phyloP scores from a whole-genome alignment of 345 rosid genomes.

The Physaria fendleri region DNA sequence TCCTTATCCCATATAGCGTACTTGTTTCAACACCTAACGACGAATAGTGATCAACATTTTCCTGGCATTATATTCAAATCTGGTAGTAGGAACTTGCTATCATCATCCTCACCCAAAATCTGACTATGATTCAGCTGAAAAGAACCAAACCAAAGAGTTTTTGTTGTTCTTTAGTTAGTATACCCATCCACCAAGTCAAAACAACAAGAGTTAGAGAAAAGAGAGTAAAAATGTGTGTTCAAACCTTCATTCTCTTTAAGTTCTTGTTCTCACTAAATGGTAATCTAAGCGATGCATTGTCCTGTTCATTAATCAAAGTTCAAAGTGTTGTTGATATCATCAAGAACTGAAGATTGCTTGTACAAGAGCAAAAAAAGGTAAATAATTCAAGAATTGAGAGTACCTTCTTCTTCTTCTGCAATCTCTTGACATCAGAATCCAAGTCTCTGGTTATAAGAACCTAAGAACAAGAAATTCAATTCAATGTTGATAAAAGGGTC shows the following conservation, averaged over 20 bases:
- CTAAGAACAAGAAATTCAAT: conserved; percentile 30
- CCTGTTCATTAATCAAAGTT: conserved; percentile 37
- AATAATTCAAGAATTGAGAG: neutral
- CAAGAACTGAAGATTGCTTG: neutral
- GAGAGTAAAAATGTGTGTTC: neutral
- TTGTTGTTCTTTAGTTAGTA: neutral
- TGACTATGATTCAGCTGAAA: conserved; percentile 1
- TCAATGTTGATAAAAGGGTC: conserved; percentile 2
- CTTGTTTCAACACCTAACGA: conserved; percentile 24
- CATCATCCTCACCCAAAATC: conserved; percentile 7
- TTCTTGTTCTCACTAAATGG: conserved; percentile 38
- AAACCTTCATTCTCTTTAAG: conserved; percentile 50
- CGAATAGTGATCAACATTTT: neutral
- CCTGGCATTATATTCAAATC: conserved; percentile 80
- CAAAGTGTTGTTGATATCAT: neutral
- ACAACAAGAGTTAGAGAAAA: neutral
- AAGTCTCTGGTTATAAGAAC: conserved; percentile 35
- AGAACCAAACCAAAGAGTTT: neutral
- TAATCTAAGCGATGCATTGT: conserved; percentile 39
- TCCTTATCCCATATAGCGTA: conserved; percentile 34
- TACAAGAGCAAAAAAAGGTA: neutral
- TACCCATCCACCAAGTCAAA: neutral
- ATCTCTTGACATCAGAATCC: conserved; percentile 33
- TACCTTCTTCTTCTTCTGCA: conserved; percentile 66
- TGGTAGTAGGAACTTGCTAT: conserved; percentile 43